Conservation (phyloP, 106 monocot genomes). For the Posidonia australis region DNA sequence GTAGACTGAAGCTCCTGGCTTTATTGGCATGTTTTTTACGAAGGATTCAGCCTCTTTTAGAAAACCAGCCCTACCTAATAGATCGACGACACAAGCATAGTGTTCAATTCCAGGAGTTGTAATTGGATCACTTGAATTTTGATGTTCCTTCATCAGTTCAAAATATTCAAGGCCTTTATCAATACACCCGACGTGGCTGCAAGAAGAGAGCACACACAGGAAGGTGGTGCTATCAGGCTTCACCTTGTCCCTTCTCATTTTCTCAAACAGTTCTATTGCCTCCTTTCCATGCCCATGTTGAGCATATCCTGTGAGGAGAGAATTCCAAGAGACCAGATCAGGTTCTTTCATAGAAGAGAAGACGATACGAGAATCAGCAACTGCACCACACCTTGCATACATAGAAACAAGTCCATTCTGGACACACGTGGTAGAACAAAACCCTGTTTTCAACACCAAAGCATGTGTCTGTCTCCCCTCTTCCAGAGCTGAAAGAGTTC, state of each 20-base stretch:
- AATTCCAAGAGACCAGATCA: constrained; percentile 50
- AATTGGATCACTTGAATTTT: not conserved
- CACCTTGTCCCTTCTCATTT: constrained; percentile 21
- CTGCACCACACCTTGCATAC: constrained; percentile 43
- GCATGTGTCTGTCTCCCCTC: constrained; percentile 49
- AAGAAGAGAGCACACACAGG: constrained; percentile 42
- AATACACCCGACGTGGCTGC: constrained; percentile 40
- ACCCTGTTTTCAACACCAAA: constrained; percentile 33
- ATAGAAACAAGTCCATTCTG: constrained; percentile 50
- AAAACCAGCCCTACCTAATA: constrained; percentile 43
- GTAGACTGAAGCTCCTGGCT: constrained; percentile 32
- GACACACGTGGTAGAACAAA: constrained; percentile 17
- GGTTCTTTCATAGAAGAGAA: constrained; percentile 29
- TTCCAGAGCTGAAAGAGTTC: constrained; percentile 22
- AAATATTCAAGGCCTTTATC: constrained; percentile 37
- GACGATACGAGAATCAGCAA: constrained; percentile 26
- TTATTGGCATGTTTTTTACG: constrained; percentile 34
- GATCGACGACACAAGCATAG: constrained; percentile 54
- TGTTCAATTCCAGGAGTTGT: constrained; percentile 26
- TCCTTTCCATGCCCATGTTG: constrained; percentile 37
- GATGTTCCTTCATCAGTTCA: constrained; percentile 21
- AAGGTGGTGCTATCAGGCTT: constrained; percentile 26
- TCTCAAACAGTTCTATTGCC: constrained; percentile 36
- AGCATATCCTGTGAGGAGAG: constrained; percentile 36
- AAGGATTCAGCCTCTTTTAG: constrained; percentile 34